Evolutionary conservation across 805 yeast genomes (phyloP), one percentile per base, ranked within the genome.

Genomic region (Metschnikowia matae): DNA sequence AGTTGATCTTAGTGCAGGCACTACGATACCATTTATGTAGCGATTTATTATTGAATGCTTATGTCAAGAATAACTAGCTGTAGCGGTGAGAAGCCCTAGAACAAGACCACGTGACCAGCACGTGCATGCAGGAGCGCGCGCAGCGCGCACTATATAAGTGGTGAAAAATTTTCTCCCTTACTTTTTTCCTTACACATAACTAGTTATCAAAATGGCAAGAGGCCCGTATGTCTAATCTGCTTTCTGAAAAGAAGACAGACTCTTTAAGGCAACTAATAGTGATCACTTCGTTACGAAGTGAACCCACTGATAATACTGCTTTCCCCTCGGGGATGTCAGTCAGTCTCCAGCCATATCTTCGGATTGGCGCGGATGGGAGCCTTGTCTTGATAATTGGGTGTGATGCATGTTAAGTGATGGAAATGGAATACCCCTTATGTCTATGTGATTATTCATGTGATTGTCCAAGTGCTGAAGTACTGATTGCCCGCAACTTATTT

Each of bases 191-290:
- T 51, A 44, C 52, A 44, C 39, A 7, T 21, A 53, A 51, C 54
- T 49, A 56, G 60, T 58, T 64, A 67, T 65, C 70, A 57, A 70
- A 69, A 73, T 73, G 78, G 78, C 78, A 73, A 73, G 78, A 73
- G 78, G 78, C 77, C 78, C 77, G 78, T 73, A 73, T 69, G 78
- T 73, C 70, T 61, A 54, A 48, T 47, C 54, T 52, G 49, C 40
- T 51, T 53, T 52, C 50, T 41, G 38, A 32, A 42, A 48, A 46
- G 59, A 57, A 58, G 58, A 49, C 62, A 58, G 64, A 56, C 56
- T 44, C 51, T 29, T n/a, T 18, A 44, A 52, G 59, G 56, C 60
- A 55, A 49, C 44, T n/a, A 13, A 47, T 32, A 17, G 36, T 47
- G 51, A 23, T 46, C 49, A 38, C 37, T 48, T 46, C 54, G 50